Base-by-base conservation (phyloP, 305 asterid species). In the Fraxinus baroniana region DNA sequence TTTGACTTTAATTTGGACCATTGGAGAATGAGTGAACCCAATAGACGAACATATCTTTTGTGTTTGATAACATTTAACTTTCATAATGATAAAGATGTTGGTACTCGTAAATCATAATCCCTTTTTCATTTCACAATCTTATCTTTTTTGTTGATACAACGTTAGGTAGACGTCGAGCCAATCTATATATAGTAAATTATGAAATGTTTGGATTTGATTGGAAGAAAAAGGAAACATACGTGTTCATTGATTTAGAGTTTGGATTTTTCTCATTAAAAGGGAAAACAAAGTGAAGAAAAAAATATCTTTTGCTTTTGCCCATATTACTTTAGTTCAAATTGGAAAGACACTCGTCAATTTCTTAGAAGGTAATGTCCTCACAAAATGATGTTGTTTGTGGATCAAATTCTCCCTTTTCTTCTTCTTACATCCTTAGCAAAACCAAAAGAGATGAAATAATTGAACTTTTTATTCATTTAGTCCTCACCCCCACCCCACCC, bases 301-400 rank as follows among this genome's bases (percentile, higher is more conserved):
- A 80, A 28, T 35, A 9, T 10, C 24, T 60, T 37, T 79, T 36
- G 75, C 70, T 49, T 32, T 84, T 70, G 83, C 81, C 80, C 81
- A 35, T 78, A 41, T 8, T 12, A 68, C 74, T 68, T 68, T 68
- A 68, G 80, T 24, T 81, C 77, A 44, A 64, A 66, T 74, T 78
- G 71, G 52, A 24, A 73, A 49, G 39, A 79, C 83, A 76, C 74
- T 78, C 79, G 73, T 82, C 55, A 32, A 79, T 15, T 10, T 41
- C 8, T 60, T 33, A n/a, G 32, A 76, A 55, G 41, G n/a, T 7
- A 35, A n/a, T 4, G n/a, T 33, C 44, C 74, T 20, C 7, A 49
- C 15, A 79, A 44, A 64, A 68, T 68, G 1, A 28, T 68, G 36
- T 68, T 28, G 18, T 68, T 26, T 70, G 41, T 70, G 41, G 12